Evolutionary conservation across 2,329 filamentous ascomycete genomes (phyloP).

Genomic region (Microsporum audouinii): DNA sequence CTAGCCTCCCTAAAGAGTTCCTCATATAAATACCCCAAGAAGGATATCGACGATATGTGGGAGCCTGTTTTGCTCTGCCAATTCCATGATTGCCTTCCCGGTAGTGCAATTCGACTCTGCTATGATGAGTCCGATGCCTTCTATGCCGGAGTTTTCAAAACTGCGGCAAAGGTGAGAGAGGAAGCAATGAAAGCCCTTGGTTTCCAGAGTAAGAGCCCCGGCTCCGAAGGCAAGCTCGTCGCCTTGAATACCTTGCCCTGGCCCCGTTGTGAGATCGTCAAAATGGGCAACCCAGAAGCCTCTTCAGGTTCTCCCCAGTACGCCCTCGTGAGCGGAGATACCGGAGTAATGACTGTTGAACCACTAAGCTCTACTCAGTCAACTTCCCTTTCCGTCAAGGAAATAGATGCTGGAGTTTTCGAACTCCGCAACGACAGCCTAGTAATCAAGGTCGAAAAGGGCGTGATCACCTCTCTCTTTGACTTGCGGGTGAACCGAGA

Average conservation of each 20-base stretch:
- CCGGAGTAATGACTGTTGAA: constrained; percentile 33
- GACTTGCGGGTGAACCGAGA: constrained; percentile 65
- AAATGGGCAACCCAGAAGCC: constrained; percentile 33
- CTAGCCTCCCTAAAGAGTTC: constrained; percentile 61
- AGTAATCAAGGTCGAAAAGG: constrained; percentile 58
- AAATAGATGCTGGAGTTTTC: constrained; percentile 52
- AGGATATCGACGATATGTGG: constrained; percentile 93
- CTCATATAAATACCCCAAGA: constrained; percentile 81
- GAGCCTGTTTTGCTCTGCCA: constrained; percentile 83
- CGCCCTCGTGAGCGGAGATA: constrained; percentile 37
- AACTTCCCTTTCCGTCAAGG: constrained; percentile 37
- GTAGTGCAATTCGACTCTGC: constrained; percentile 94
- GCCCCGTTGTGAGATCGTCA: constrained; percentile 63
- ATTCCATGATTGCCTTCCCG: constrained; percentile 94
- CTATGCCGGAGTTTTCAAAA: constrained; percentile 72
- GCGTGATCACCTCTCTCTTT: constrained; percentile 72
- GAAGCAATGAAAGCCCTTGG: constrained; percentile 59
- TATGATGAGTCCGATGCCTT: constrained; percentile 91
- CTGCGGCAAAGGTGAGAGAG: constrained; percentile 58
- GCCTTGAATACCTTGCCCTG: constrained; percentile 82
- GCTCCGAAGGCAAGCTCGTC: constrained; percentile 39
- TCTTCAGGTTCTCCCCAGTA: constrained; percentile 23
- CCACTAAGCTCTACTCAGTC: constrained; percentile 17
- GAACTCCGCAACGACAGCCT: constrained; percentile 69
- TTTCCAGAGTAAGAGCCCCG: constrained; percentile 39